phyloP scores from a whole-genome alignment of 352 stramenopile genomes.

The Phytophthora boehmeriae region DNA sequence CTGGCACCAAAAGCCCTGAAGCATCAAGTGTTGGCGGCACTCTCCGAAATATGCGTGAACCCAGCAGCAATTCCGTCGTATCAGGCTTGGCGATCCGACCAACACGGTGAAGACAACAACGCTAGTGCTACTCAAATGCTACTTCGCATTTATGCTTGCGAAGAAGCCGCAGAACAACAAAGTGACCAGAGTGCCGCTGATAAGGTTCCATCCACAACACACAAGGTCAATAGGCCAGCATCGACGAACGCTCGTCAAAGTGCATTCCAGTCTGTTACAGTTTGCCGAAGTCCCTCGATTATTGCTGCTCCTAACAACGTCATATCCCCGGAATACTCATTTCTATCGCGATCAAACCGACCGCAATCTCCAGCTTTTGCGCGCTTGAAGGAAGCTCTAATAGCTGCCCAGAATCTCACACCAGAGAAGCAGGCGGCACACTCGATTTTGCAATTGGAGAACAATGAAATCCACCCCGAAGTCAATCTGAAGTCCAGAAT shows the following conservation, averaged over 20 bases:
- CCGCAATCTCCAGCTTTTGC: constrained; percentile 71
- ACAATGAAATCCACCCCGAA: constrained; percentile 43
- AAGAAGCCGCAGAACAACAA: constrained; percentile 49
- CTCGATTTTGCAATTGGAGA: constrained; percentile 40
- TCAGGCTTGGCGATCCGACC: constrained; percentile 58
- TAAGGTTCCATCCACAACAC: not conserved
- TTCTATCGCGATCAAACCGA: constrained; percentile 19
- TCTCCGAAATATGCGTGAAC: constrained; percentile 76
- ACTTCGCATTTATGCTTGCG: constrained; percentile 67
- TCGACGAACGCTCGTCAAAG: constrained; percentile 41
- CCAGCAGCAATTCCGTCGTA: constrained; percentile 75
- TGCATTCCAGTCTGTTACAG: constrained; percentile 58
- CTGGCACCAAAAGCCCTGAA: constrained; percentile 57
- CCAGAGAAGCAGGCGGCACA: constrained; percentile 15
- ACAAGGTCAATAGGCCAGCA: constrained; percentile 23
- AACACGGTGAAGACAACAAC: constrained; percentile 55
- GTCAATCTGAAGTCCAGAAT: constrained; percentile 80
- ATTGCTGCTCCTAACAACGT: constrained; percentile 27
- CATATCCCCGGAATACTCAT: constrained; percentile 3
- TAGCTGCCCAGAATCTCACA: constrained; percentile 45
- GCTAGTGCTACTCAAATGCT: constrained; percentile 62
- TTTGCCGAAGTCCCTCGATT: constrained; percentile 49
- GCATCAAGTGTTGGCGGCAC: constrained; percentile 61
- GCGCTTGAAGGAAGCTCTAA: constrained; percentile 71
- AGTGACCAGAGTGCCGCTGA: constrained; percentile 21